Conservation (phyloP, 2,329 filamentous ascomycete species). For the Fusarium phyllophilum region DNA sequence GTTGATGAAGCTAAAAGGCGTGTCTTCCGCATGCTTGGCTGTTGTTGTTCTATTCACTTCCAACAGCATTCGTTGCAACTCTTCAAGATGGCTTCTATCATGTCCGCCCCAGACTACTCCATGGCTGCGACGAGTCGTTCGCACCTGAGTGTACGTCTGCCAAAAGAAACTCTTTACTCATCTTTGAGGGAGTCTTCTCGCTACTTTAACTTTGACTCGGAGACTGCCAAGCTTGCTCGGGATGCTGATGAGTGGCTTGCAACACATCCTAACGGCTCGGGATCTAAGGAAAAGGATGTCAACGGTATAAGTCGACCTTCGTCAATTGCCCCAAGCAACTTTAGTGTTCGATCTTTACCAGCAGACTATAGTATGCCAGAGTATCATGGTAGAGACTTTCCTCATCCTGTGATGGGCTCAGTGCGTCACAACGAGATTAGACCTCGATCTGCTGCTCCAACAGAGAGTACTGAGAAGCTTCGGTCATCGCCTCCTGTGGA, state of each 20-base stretch:
- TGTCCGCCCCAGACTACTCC: constrained; percentile 44
- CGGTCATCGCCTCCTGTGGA: background rate
- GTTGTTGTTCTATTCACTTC: background rate
- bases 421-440: constrained; percentile 36
- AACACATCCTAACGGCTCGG: constrained; percentile 22
- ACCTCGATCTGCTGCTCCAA: constrained; percentile 30
- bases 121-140: constrained; percentile 38
- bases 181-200: constrained; percentile 40
- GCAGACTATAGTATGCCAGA: constrained; percentile 27
- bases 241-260: constrained; percentile 42
- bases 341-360: constrained; percentile 35
- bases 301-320: constrained; percentile 39
- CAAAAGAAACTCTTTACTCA: constrained; percentile 39
- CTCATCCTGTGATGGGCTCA: constrained; percentile 39
- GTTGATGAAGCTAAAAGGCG: constrained; percentile 21
- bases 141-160: constrained; percentile 42
- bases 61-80: background rate
- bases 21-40: background rate
- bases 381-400: constrained; percentile 21
- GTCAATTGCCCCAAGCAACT: constrained; percentile 39
- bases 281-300: constrained; percentile 23
- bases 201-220: constrained; percentile 40
- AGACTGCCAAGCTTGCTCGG: constrained; percentile 34
- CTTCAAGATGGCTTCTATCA: constrained; percentile 42
- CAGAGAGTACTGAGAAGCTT: constrained; percentile 46